Evolutionary conservation across 805 yeast species (phyloP).

Genomic region (Yamadazyma sp.): DNA sequence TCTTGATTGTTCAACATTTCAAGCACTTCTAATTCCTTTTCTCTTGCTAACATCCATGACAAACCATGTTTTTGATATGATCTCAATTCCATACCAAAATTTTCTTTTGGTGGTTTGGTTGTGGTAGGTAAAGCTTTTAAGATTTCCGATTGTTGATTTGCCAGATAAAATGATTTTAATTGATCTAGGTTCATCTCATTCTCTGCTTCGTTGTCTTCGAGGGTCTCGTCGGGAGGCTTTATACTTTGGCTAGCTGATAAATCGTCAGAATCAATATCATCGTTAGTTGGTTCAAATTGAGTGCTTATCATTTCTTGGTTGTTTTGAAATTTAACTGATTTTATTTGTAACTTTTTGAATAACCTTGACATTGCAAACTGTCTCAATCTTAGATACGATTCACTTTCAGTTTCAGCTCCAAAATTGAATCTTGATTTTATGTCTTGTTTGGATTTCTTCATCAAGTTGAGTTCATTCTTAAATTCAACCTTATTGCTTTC

Average conservation of each 20-base stretch:
- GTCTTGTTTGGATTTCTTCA: slow-evolving; percentile 14
- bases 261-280: slow-evolving; percentile 17
- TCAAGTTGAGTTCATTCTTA: slow-evolving; percentile 9
- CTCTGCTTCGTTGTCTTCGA: slow-evolving; percentile 19
- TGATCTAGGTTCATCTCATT: slow-evolving; percentile 64
- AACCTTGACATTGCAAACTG: slow-evolving; percentile 55
- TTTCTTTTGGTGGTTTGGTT: slow-evolving; percentile 44
- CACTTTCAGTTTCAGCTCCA: slow-evolving; percentile 50
- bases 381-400: slow-evolving; percentile 47
- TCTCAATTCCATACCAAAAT: slow-evolving; percentile 59
- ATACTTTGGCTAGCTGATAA: no score
- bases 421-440: slow-evolving; percentile 21
- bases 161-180: slow-evolving; percentile 66
- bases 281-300: slow-evolving; percentile 4
- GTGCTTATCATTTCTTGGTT: slow-evolving; percentile 6
- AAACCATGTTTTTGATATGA: slow-evolving; percentile 82
- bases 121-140: slow-evolving; percentile 60
- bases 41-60: slow-evolving; percentile 86
- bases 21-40: slow-evolving; percentile 53
- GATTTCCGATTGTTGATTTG: slow-evolving; percentile 63
- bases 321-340: slow-evolving; percentile 13
- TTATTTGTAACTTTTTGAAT: slow-evolving; percentile 49
- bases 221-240: not conserved
- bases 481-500: slow-evolving; percentile 10
- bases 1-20: slow-evolving; percentile 24